Conservation (phyloP, 2,329 filamentous ascomycete genomes). For the Pseudogymnoascus sp. region DNA sequence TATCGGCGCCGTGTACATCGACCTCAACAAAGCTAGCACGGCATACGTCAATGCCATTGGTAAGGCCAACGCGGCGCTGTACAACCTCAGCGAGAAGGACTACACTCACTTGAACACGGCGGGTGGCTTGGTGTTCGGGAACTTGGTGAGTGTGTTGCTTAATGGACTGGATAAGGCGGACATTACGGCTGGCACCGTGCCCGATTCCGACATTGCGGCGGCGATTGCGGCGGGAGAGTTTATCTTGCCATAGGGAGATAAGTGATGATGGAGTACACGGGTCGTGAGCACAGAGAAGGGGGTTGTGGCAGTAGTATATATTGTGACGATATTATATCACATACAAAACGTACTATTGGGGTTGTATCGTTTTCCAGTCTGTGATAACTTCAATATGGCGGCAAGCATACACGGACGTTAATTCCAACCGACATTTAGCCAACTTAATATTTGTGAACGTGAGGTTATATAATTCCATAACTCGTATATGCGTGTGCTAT, state of each 20-base stretch:
- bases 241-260: slow-evolving; percentile 11
- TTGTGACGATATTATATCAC: background rate
- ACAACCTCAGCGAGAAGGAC: slow-evolving; percentile 39
- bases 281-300: background rate
- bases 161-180: slow-evolving; percentile 15
- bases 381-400: too few species aligned
- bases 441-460: background rate
- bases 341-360: background rate
- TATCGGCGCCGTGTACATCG: slow-evolving; percentile 30
- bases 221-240: slow-evolving; percentile 16
- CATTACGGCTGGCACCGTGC: slow-evolving; percentile 5
- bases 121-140: slow-evolving; percentile 39
- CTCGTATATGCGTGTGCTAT: background rate
- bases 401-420: too few species aligned
- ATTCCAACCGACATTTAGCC: too few species aligned
- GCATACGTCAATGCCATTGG: slow-evolving; percentile 41
- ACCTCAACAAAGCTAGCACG: slow-evolving; percentile 38
- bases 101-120: slow-evolving; percentile 40
- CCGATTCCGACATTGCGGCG: slow-evolving; percentile 14
- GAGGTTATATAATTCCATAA: background rate
- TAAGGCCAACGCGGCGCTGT: slow-evolving; percentile 32
- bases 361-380: too few species aligned
- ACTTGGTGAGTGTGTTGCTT: slow-evolving; percentile 37
- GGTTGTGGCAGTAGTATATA: background rate
- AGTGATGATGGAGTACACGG: background rate